phyloP scores from a whole-genome alignment of 192 early-diverging fungal species.

The Piromyces sp. region DNA sequence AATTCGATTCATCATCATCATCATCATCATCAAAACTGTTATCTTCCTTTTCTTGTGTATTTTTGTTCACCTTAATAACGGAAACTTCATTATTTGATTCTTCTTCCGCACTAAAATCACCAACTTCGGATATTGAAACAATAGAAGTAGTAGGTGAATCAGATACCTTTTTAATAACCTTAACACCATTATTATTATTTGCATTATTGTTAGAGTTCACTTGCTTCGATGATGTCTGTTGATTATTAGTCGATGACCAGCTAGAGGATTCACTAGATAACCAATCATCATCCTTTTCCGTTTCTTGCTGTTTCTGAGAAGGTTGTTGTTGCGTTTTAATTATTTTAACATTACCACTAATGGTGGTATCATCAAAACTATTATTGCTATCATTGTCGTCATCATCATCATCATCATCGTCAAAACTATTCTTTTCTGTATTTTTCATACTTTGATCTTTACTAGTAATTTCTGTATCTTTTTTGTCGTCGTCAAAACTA shows the following conservation, averaged over 20 bases:
- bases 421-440: background rate
- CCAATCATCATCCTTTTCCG: background rate
- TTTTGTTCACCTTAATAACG: background rate
- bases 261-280: too few species aligned
- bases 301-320: background rate
- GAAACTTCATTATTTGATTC: background rate
- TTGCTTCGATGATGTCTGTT: background rate
- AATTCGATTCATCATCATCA: background rate
- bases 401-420: background rate
- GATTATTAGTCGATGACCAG: background rate
- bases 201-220: background rate
- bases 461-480: background rate
- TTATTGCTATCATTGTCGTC: background rate
- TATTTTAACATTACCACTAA: background rate
- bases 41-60: background rate
- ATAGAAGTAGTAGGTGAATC: background rate
- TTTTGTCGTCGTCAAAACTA: background rate
- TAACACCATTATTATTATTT: background rate
- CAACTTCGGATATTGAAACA: background rate
- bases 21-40: background rate
- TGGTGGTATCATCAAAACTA: too few species aligned
- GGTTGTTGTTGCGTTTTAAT: background rate
- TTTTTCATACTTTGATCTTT: background rate
- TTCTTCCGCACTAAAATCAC: background rate
- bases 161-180: background rate